Evolutionary conservation across 768 basidiomycete species (phyloP).

Genomic region (Suillus hirtellus): DNA sequence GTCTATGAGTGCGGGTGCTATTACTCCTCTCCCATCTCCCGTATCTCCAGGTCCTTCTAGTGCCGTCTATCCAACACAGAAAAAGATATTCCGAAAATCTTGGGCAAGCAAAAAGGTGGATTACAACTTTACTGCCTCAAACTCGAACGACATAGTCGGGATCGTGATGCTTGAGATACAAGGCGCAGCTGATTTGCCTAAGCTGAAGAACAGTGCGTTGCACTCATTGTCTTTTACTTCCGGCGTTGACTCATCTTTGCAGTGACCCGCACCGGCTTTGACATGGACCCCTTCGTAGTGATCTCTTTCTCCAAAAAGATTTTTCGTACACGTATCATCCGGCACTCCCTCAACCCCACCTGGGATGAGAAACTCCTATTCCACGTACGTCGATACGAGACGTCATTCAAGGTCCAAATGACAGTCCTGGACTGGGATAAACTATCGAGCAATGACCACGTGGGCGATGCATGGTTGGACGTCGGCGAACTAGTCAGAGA

Average conservation of each 20-base stretch:
- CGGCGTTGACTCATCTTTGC: constrained; percentile 5
- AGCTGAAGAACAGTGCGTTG: constrained; percentile 79
- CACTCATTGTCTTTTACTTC: neutral
- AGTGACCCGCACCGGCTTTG: constrained; percentile 89
- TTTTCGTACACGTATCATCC: constrained; percentile 87
- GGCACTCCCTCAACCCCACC: constrained; percentile 80
- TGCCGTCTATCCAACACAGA: constrained; percentile 19
- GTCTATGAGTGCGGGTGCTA: constrained; percentile 32
- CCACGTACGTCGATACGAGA: constrained; percentile 89
- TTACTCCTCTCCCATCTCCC: constrained; percentile 13
- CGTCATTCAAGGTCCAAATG: constrained; percentile 73
- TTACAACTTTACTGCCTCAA: constrained; percentile 64
- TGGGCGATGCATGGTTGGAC: constrained; percentile 77
- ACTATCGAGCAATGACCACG: constrained; percentile 81
- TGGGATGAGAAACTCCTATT: constrained; percentile 98
- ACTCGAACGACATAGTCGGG: constrained; percentile 74
- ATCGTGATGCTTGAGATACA: constrained; percentile 95
- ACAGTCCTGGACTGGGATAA: constrained; percentile 97
- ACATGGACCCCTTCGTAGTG: constrained; percentile 98
- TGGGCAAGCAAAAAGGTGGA: constrained; percentile 42
- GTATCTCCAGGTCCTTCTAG: constrained; percentile 6
- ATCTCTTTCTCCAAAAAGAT: constrained; percentile 97
- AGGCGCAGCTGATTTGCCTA: constrained; percentile 80
- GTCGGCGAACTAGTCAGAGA: constrained; percentile 67
- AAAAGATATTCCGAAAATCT: constrained; percentile 41